These are phyloP conservation scores for Nosema granulosis DNA, from an alignment of 371 early-diverging fungal species.

Conservation along the genomic window DNA sequence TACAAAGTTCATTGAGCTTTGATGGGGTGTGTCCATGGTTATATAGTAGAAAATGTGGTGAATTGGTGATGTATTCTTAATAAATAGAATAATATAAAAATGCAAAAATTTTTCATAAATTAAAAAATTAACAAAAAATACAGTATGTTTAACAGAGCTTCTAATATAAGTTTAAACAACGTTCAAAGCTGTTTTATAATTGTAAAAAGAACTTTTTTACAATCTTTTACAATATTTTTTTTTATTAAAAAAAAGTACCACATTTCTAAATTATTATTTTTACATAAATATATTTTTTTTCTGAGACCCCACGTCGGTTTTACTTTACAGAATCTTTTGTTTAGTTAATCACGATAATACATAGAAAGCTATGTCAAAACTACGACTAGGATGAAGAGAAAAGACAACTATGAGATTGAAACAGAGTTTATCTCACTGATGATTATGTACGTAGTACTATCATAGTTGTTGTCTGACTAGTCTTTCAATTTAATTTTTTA, in stretches of 20 bases:
- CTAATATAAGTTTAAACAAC: too few relatives aligned
- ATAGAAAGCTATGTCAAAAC: slow-evolving; percentile 33
- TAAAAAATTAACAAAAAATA: not conserved
- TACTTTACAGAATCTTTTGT: slow-evolving; percentile 60
- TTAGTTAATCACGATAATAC: slow-evolving; percentile 34
- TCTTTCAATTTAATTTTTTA: slow-evolving; percentile 38
- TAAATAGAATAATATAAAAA: not conserved
- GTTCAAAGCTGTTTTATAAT: too few relatives aligned
- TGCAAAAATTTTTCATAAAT: too few relatives aligned
- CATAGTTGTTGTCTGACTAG: slow-evolving; percentile 52
- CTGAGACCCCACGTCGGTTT: slow-evolving; percentile 33
- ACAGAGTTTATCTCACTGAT: slow-evolving; percentile 33
- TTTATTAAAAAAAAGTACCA: not conserved
- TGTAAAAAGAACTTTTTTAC: too few relatives aligned
- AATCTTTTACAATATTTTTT: too few relatives aligned
- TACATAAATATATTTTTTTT: not conserved
- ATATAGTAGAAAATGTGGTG: not conserved
- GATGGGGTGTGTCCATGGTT: not conserved
- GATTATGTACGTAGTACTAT: slow-evolving; percentile 4
- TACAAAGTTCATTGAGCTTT: not conserved
- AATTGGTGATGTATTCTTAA: not conserved
- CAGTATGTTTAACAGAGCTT: not conserved
- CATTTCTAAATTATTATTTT: not conserved
- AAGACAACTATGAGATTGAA: slow-evolving; percentile 25
- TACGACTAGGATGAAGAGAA: slow-evolving; percentile 49